A percentile compares a stretch with the other conserved stretches of the same genome.
These are phyloP conservation scores for Penicillium riverlandense DNA, from an alignment of 495 filamentous ascomycete genomes.

Conservation along the genomic window DNA sequence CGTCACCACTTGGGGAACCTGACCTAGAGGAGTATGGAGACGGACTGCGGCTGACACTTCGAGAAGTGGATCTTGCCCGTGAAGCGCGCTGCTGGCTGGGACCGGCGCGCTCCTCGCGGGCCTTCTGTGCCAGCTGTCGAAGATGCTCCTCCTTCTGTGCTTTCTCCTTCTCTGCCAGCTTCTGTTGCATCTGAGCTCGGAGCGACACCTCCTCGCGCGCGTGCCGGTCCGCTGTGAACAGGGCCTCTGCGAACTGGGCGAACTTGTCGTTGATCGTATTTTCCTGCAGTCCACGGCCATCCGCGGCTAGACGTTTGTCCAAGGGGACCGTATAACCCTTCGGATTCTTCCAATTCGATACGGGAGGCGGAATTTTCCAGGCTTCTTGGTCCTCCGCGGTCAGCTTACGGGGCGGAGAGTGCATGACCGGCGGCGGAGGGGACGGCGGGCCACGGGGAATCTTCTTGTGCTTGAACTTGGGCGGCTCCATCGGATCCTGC, in stretches of 20 bases:
- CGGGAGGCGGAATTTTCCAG: conserved; percentile 90
- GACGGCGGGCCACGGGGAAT: conserved; percentile 91
- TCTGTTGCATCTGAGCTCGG: conserved; percentile 90
- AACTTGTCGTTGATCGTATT: conserved; percentile 99
- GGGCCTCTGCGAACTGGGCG: conserved; percentile 87
- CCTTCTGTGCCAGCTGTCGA: conserved; percentile 82
- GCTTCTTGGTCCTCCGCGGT: conserved; percentile 96
- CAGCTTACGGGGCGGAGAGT: conserved; percentile 88
- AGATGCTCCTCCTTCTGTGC: conserved; percentile 88
- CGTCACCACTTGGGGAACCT: conserved; percentile 51
- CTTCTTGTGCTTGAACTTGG: conserved; percentile 98
- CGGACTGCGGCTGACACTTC: conserved; percentile 43
- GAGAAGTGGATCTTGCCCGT: conserved; percentile 31
- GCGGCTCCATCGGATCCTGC: conserved; percentile 95
- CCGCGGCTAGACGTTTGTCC: conserved; percentile 94
- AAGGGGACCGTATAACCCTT: conserved; percentile 96
- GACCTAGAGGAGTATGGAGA: conserved; percentile 54
- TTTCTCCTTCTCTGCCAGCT: conserved; percentile 94
- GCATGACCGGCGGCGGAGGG: conserved; percentile 90
- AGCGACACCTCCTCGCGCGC: conserved; percentile 93
- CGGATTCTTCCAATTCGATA: conserved; percentile 99
- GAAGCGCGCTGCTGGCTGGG: conserved; percentile 39
- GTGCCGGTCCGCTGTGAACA: conserved; percentile 91
- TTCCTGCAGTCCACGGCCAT: conserved; percentile 88
- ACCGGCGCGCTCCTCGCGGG: conserved; percentile 67